A percentile compares a stretch with the other conserved stretches of the same genome.
Evolutionary conservation across 1,284 basidiomycete genomes (phyloP).

Genomic region (Golubevia sp.): DNA sequence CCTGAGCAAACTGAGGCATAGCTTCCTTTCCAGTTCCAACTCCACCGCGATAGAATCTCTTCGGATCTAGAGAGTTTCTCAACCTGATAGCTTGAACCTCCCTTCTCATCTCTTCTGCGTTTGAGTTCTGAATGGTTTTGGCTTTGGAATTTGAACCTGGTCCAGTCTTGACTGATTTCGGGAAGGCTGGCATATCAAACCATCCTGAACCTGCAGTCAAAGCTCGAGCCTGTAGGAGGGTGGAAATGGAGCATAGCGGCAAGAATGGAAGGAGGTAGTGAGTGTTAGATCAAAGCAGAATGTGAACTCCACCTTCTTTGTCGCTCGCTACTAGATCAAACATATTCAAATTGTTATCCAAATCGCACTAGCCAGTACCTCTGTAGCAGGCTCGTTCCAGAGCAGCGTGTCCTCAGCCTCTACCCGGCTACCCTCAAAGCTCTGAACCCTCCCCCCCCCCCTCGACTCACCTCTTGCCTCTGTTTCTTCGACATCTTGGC

Average conservation of each 20-base stretch:
- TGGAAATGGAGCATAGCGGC: background rate
- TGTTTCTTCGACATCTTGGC: constrained; percentile 66
- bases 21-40: constrained; percentile 77
- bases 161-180: constrained; percentile 74
- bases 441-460: background rate
- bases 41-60: constrained; percentile 79
- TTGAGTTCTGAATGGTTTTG: constrained; percentile 38
- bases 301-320: too few species aligned
- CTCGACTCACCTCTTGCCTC: constrained; percentile 69
- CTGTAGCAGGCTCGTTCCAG: too few species aligned
- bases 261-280: background rate
- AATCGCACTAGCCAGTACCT: too few species aligned
- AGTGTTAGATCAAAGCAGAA: background rate
- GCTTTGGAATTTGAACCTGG: constrained; percentile 24
- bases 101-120: constrained; percentile 71
- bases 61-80: constrained; percentile 91
- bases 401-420: background rate
- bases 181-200: constrained; percentile 87
- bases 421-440: background rate
- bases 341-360: too few species aligned
- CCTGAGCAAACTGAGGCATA: constrained; percentile 72
- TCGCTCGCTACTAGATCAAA: too few species aligned
- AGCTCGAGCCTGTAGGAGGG: constrained; percentile 1
- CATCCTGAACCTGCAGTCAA: constrained; percentile 78
- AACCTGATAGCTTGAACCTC: constrained; percentile 92